Base-by-base conservation (phyloP, 306 rosid genomes). In the Fragaria nilgerrensis region DNA sequence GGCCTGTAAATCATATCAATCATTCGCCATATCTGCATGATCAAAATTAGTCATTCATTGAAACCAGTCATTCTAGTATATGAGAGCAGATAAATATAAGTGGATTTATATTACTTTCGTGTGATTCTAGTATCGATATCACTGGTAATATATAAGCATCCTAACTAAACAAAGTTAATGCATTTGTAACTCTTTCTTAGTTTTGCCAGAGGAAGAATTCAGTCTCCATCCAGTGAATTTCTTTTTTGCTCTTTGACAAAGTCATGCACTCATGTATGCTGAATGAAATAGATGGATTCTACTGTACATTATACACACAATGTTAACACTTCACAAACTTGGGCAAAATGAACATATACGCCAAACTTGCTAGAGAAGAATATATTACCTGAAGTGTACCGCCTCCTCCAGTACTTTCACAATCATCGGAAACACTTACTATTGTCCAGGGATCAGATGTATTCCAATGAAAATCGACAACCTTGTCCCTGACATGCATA, bases 391-490 rank as follows among this genome's bases (percentile, higher is more conserved):
- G 99, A 78, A 95, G 84, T 9, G 99, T 95, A 67, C 97, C 99
- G 23, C 99, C 99, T 69, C 99, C 99, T 20, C 99, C 97, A 39
- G 99, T 92, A 65, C 92, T 90, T 80, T 86, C 97, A 80, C 99
- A 92, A 78, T 95, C 99, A 83, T 95, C 99, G 37, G 99, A 95
- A 73, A 95, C 99, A 12, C 99, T 95, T 39, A 89, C 94, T 71
- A 95, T 86, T 1, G 99, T 92, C 99, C 99, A 95, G 3, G 97
- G 97, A 86, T 95, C 99, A 82, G 90, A 88, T 10, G 91, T 84
- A 86, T 89, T 94, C 98, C 98, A 94, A 48, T 94, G 94, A 78
- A 94, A 92, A 81, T 94, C 98, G 48, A 90, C 97, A 63, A 94
- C 90, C 85, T 89, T 94, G 88, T 94, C 98, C 94, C 98, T 94